Conservation (phyloP, 345 rosid genomes). For the Rhodamnia rubescens region DNA sequence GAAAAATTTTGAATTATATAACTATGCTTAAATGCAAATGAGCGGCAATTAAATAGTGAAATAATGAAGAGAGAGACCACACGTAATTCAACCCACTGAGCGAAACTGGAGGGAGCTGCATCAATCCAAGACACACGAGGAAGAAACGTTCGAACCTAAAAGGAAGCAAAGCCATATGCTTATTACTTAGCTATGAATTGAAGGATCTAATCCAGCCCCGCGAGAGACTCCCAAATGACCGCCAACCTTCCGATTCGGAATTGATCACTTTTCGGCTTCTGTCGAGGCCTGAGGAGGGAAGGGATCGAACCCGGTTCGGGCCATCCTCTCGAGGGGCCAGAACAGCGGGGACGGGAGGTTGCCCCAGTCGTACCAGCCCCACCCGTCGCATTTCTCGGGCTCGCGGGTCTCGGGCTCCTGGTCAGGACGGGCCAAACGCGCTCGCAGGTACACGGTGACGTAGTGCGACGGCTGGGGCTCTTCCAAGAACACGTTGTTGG, state of each 20-base stretch:
- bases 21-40: too few species aligned
- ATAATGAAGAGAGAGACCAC: background rate
- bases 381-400: constrained; percentile 61
- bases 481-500: constrained; percentile 45
- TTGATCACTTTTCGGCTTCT: background rate
- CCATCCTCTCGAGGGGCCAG: constrained; percentile 64
- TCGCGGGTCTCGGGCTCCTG: constrained; percentile 50
- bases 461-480: constrained; percentile 56
- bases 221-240: background rate
- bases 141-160: too few species aligned
- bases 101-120: background rate
- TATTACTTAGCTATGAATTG: background rate
- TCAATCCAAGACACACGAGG: background rate
- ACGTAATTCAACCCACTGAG: background rate
- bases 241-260: background rate
- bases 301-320: constrained; percentile 50
- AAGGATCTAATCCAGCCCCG: background rate
- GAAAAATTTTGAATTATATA: too few species aligned
- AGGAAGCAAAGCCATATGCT: background rate
- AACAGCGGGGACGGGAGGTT: constrained; percentile 65
- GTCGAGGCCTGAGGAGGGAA: constrained; percentile 9
- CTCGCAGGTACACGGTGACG: constrained; percentile 48
- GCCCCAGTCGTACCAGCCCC: constrained; percentile 82
- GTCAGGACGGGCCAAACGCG: constrained; percentile 25
- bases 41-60: too few species aligned